Evolutionary conservation across 257 asterid genomes (phyloP).

Genomic region (Solanum chilense): DNA sequence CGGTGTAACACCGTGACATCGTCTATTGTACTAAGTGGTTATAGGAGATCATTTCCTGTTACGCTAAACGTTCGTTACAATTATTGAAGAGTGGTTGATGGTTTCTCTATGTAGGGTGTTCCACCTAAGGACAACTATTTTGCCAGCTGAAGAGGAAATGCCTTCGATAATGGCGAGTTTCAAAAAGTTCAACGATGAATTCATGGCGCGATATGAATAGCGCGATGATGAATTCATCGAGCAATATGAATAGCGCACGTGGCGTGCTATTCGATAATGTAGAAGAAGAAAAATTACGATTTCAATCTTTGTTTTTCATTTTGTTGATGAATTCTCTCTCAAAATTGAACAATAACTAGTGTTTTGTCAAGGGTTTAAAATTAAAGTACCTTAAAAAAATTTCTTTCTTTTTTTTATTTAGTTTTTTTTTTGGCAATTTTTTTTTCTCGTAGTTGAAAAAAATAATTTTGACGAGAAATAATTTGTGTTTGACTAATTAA

Average conservation of each 20-base stretch:
- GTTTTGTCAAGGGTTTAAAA: neutral
- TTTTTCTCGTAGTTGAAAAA: too few species aligned
- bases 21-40: neutral
- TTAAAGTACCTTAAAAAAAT: too few species aligned
- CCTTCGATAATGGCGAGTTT: slow-evolving; percentile 79
- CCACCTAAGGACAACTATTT: slow-evolving; percentile 91
- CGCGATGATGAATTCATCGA: neutral
- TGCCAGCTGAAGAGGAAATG: slow-evolving; percentile 97
- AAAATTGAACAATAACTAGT: neutral
- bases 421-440: too few species aligned
- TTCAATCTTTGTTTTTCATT: neutral
- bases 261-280: neutral
- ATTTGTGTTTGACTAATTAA: too few species aligned
- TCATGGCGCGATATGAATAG: slow-evolving; percentile 85
- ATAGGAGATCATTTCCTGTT: neutral
- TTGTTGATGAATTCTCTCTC: neutral
- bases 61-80: neutral
- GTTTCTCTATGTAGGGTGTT: slow-evolving; percentile 50
- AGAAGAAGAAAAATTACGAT: neutral
- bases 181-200: slow-evolving; percentile 82
- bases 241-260: neutral
- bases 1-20: too few species aligned
- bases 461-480: neutral
- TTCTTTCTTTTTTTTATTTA: too few species aligned
- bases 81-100: neutral